phyloP scores from a whole-genome alignment of 2,329 filamentous ascomycete species.

The Chrysosporium keratinophilum region DNA sequence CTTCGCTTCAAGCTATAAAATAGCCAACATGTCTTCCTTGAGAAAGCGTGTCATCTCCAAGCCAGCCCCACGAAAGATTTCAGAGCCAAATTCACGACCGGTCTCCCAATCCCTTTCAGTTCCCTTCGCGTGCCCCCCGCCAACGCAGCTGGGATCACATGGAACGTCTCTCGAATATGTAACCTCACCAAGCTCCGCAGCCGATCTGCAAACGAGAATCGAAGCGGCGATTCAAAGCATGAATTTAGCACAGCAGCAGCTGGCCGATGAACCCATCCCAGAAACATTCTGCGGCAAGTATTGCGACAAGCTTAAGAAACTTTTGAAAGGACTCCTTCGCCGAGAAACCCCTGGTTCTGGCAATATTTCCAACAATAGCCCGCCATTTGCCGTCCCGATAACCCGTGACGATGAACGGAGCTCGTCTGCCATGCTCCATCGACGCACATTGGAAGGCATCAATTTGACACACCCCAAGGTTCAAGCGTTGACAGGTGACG shows the following conservation, averaged over 20 bases:
- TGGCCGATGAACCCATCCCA: background rate
- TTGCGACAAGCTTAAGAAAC: background rate
- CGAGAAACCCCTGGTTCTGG: background rate
- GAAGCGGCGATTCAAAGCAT: background rate
- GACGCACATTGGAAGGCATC: slow-evolving; percentile 10
- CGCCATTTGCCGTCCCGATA: background rate
- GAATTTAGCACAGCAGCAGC: background rate
- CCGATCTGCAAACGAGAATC: slow-evolving; percentile 5
- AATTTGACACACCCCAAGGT: slow-evolving; percentile 12
- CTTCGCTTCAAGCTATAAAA: background rate
- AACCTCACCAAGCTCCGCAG: background rate
- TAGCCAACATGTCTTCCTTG: background rate
- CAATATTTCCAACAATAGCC: background rate
- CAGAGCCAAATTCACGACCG: background rate
- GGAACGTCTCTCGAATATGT: background rate
- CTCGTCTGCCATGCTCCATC: background rate
- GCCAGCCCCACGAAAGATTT: background rate
- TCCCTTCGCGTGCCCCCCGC: background rate
- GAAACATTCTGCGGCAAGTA: background rate
- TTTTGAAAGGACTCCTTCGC: background rate
- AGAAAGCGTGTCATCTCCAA: background rate
- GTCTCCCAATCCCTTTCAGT: background rate
- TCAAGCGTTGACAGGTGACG: slow-evolving; percentile 8
- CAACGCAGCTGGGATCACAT: background rate
- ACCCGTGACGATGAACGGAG: background rate